Evolutionary conservation across 202 grass and related monocot species (phyloP).

Genomic region (Schoenoplectus triqueter): DNA sequence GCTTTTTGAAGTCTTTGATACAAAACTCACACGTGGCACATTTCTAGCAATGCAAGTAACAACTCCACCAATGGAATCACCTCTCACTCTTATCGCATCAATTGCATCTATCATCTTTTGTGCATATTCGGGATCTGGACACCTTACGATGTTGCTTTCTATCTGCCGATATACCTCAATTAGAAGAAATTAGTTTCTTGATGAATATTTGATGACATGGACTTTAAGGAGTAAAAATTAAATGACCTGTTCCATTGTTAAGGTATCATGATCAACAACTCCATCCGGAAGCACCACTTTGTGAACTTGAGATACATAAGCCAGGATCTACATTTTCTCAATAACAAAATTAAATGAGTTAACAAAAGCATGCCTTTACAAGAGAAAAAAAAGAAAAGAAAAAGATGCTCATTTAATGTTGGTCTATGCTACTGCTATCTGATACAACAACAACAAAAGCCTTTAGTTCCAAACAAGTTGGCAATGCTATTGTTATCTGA

Average conservation of each 20-base stretch:
- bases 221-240: background rate
- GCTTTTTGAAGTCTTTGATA: background rate
- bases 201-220: constrained; percentile 8
- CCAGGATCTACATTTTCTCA: constrained; percentile 57
- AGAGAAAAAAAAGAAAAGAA: background rate
- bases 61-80: constrained; percentile 91
- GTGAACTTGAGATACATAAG: constrained; percentile 97
- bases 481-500: no score
- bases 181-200: constrained; percentile 29
- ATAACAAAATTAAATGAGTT: background rate
- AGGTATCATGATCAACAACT: constrained; percentile 70
- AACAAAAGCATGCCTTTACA: no score
- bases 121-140: constrained; percentile 91
- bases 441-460: no score
- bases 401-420: background rate
- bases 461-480: no score
- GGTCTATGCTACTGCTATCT: no score
- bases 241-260: constrained; percentile 80
- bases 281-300: constrained; percentile 86
- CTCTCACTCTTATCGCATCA: constrained; percentile 73
- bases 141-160: constrained; percentile 96
- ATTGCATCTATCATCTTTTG: constrained; percentile 97
- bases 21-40: constrained; percentile 81
- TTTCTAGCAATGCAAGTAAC: constrained; percentile 98
- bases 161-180: constrained; percentile 57